Conservation (phyloP, 441 rosid genomes). For the Gossypium davidsonii region DNA sequence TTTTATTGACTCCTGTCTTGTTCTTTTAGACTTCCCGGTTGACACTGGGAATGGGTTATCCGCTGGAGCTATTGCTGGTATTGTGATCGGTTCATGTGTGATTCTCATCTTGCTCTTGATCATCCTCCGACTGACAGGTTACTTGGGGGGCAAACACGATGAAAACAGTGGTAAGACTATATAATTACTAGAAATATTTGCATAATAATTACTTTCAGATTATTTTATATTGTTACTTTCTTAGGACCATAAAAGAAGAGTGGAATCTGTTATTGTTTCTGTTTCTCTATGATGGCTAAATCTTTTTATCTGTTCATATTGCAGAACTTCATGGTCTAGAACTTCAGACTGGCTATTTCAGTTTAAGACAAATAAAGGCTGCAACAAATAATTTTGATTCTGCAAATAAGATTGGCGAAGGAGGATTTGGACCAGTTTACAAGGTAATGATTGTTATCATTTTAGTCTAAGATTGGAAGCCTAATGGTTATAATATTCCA, state of each 20-base stretch:
- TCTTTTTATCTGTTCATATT: background rate
- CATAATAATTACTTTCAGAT: background rate
- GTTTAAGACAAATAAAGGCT: conserved; percentile 59
- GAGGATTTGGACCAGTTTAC: conserved; percentile 88
- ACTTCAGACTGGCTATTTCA: conserved; percentile 57
- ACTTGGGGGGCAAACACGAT: conserved; percentile 42
- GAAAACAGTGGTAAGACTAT: conserved; percentile 42
- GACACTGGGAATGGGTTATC: conserved; percentile 48
- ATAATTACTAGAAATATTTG: background rate
- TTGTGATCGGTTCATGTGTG: conserved; percentile 41
- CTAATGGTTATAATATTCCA: background rate
- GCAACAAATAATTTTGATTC: conserved; percentile 67
- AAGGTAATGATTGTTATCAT: conserved; percentile 37
- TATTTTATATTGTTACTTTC: background rate
- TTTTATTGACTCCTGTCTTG: conserved; percentile 4
- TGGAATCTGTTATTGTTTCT: background rate
- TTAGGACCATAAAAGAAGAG: background rate
- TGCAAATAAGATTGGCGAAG: conserved; percentile 76
- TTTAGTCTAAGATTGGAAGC: background rate
- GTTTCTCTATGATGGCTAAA: background rate
- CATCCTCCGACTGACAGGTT: conserved; percentile 45
- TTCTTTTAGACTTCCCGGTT: conserved; percentile 53
- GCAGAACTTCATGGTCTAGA: conserved; percentile 55
- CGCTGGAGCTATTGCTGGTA: conserved; percentile 60
- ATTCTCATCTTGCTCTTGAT: conserved; percentile 29